phyloP scores from a whole-genome alignment of 176 grass and related monocot species.

The Olyra latifolia region DNA sequence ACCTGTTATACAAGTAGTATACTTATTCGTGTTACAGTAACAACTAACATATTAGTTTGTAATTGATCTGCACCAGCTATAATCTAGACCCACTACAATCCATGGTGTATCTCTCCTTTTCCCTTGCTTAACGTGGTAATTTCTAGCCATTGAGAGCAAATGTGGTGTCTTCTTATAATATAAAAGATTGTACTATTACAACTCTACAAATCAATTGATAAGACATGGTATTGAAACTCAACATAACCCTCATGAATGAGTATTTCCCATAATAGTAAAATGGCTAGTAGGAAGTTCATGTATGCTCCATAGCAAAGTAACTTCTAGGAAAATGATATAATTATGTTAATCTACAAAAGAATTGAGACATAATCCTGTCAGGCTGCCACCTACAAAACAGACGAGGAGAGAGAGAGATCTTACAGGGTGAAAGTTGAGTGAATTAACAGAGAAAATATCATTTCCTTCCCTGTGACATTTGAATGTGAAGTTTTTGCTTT shows the following conservation, averaged over 20 bases:
- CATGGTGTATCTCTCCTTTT: no score
- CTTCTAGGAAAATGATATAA: background rate
- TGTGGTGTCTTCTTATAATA: no score
- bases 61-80: no score
- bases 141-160: no score
- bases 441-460: conserved; percentile 96
- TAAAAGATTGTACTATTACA: background rate
- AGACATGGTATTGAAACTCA: conserved; percentile 6
- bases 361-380: background rate
- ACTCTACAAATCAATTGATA: conserved; percentile 23
- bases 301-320: background rate
- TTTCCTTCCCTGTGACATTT: conserved; percentile 95
- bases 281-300: background rate
- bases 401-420: conserved; percentile 40
- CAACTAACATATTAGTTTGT: no score
- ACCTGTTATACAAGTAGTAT: no score
- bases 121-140: no score
- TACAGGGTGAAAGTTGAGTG: conserved; percentile 94
- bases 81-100: no score
- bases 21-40: no score
- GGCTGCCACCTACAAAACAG: background rate
- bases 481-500: conserved; percentile 98
- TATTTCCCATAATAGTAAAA: background rate
- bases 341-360: background rate
- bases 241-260: background rate